These are phyloP conservation scores for Pistacia atlantica DNA, from an alignment of 345 rosid species.

Conservation along the genomic window DNA sequence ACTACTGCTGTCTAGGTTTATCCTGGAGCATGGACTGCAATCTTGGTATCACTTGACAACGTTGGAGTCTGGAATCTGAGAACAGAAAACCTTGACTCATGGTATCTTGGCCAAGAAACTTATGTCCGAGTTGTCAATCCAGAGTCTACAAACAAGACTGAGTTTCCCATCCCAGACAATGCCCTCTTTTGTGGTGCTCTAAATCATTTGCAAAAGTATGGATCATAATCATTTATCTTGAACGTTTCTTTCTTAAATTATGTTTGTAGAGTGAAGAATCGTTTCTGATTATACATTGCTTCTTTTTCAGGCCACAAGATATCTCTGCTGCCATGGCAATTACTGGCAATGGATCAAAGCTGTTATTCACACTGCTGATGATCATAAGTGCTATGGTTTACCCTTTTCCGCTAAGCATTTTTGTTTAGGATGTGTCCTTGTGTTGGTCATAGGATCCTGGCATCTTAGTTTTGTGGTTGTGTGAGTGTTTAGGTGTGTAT, in stretches of 20 bases:
- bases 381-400: constrained; percentile 24
- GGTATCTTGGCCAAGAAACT: constrained; percentile 99
- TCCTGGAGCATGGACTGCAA: constrained; percentile 98
- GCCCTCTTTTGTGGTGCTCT: constrained; percentile 90
- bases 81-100: constrained; percentile 93
- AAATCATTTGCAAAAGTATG: constrained; percentile 73
- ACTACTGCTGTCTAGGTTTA: constrained; percentile 55
- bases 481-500: constrained; percentile 42
- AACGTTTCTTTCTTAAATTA: neutral
- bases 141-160: constrained; percentile 88
- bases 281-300: constrained; percentile 18
- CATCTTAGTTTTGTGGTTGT: constrained; percentile 32
- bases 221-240: neutral
- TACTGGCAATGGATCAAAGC: constrained; percentile 25
- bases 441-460: constrained; percentile 20
- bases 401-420: constrained; percentile 24
- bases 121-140: constrained; percentile 91
- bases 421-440: constrained; percentile 10
- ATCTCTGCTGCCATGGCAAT: constrained; percentile 48
- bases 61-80: constrained; percentile 97
- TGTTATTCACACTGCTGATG: constrained; percentile 37
- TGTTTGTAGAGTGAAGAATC: neutral
- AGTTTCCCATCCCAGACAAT: constrained; percentile 78
- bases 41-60: constrained; percentile 90
- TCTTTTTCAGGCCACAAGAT: constrained; percentile 69